Evolutionary conservation across 495 filamentous ascomycete genomes (phyloP).

Genomic region (Penicillium fimorum): DNA sequence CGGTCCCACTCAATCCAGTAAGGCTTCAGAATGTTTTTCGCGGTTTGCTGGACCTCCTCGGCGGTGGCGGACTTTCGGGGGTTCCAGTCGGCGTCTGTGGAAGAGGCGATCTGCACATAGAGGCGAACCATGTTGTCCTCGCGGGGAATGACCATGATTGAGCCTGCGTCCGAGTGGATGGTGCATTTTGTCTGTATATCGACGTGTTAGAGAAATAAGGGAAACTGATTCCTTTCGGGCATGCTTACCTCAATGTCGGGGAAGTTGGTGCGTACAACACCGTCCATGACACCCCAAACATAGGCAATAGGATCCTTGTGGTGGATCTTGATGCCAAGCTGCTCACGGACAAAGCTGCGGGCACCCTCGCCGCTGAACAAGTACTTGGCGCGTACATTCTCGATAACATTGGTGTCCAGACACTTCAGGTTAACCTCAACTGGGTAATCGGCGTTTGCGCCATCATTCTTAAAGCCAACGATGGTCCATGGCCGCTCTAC

Average conservation of each 20-base stretch:
- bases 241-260: conserved; percentile 69
- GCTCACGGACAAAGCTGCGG: conserved; percentile 60
- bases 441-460: conserved; percentile 54
- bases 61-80: conserved; percentile 50
- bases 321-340: conserved; percentile 56
- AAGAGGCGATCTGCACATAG: conserved; percentile 72
- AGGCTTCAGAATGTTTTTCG: conserved; percentile 61
- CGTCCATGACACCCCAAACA: conserved; percentile 85
- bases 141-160: conserved; percentile 76
- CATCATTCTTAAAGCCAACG: conserved; percentile 58
- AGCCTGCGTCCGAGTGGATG: conserved; percentile 61
- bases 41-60: conserved; percentile 60
- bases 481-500: conserved; percentile 66
- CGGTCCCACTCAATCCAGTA: conserved; percentile 56
- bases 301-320: conserved; percentile 64
- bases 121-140: conserved; percentile 77
- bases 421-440: conserved; percentile 71
- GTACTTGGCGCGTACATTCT: conserved; percentile 64
- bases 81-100: conserved; percentile 58
- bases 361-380: conserved; percentile 65
- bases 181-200: conserved; percentile 82
- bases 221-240: neutral
- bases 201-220: conserved; percentile 20
- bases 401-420: conserved; percentile 65
- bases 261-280: conserved; percentile 75